A percentile compares a stretch with the other conserved stretches of the same genome.
Evolutionary conservation across 106 monocot genomes (phyloP).

Genomic region (Ottelia alismoides): DNA sequence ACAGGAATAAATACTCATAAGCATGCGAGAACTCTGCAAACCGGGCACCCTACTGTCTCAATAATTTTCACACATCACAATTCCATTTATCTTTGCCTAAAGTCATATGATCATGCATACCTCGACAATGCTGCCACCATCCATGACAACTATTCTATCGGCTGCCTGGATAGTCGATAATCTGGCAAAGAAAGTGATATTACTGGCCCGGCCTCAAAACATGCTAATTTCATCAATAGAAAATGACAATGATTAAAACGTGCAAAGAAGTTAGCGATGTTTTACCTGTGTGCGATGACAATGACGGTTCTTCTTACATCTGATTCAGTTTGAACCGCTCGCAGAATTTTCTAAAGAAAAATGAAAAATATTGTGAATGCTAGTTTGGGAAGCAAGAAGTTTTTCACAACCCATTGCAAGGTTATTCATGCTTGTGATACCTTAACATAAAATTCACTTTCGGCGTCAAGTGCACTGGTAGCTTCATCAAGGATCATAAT

Average conservation of each 20-base stretch:
- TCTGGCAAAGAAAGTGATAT: constrained; percentile 19
- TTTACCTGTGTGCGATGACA: constrained; percentile 93
- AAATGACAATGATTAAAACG: background rate
- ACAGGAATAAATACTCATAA: background rate
- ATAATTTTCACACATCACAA: background rate
- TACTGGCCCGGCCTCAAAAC: background rate
- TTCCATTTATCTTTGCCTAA: background rate
- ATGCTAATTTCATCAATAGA: background rate
- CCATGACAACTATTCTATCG: constrained; percentile 91
- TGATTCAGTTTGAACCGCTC: constrained; percentile 24
- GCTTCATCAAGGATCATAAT: constrained; percentile 95
- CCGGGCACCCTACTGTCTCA: background rate
- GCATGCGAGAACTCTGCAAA: background rate
- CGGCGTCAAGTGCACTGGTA: constrained; percentile 96
- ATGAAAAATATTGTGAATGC: no score
- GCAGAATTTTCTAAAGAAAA: constrained; percentile 39
- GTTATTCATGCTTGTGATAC: constrained; percentile 51
- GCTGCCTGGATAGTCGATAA: constrained; percentile 83
- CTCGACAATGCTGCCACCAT: constrained; percentile 80
- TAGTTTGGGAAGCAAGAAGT: no score
- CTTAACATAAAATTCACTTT: constrained; percentile 92
- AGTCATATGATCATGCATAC: no score
- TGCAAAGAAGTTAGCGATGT: background rate
- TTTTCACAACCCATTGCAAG: background rate
- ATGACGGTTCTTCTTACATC: constrained; percentile 62